Percentiles rank a stretch among this genome's conserved stretches.
These are phyloP conservation scores for Lactifluus pinguis DNA, from an alignment of 768 basidiomycete genomes.

Conservation along the genomic window DNA sequence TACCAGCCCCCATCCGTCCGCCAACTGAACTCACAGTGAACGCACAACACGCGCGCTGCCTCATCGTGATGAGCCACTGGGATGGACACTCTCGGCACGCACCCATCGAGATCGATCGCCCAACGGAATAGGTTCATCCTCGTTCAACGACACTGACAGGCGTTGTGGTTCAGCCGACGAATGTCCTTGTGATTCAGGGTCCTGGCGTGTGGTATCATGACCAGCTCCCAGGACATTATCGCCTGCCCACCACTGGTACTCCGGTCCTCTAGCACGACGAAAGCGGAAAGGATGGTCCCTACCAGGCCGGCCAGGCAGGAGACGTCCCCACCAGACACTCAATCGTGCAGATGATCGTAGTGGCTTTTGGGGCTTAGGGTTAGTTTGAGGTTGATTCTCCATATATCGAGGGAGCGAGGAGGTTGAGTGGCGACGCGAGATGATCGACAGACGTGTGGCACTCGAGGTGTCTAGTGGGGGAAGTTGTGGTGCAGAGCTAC, in stretches of 20 bases:
- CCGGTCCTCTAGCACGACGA: conserved; percentile 2
- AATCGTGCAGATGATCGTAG: not conserved
- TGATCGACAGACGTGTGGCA: conserved; percentile 10
- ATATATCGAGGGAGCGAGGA: conserved; percentile 10
- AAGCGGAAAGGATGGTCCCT: conserved; percentile 12
- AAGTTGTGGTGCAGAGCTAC: conserved; percentile 6
- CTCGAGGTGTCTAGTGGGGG: conserved; percentile 16
- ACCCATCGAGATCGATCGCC: conserved; percentile 37
- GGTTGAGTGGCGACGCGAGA: conserved; percentile 17
- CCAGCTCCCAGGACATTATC: not conserved
- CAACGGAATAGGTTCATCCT: conserved; percentile 49
- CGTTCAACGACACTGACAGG: conserved; percentile 38
- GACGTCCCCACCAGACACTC: conserved; percentile 8
- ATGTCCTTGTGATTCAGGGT: not conserved
- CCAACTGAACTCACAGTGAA: not conserved
- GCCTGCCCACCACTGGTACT: conserved; percentile 1
- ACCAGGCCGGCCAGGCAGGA: conserved; percentile 10
- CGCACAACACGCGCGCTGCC: not conserved
- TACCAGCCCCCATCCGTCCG: not conserved
- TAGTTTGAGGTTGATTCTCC: not conserved
- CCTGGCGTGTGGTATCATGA: not conserved
- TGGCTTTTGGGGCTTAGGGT: not conserved
- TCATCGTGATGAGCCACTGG: not conserved
- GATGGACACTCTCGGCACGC: conserved; percentile 16
- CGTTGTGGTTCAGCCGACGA: not conserved